Evolutionary conservation across 2,329 filamentous ascomycete genomes (phyloP), one percentile per base, ranked within the genome.

Genomic region (Exserohilum turcica): DNA sequence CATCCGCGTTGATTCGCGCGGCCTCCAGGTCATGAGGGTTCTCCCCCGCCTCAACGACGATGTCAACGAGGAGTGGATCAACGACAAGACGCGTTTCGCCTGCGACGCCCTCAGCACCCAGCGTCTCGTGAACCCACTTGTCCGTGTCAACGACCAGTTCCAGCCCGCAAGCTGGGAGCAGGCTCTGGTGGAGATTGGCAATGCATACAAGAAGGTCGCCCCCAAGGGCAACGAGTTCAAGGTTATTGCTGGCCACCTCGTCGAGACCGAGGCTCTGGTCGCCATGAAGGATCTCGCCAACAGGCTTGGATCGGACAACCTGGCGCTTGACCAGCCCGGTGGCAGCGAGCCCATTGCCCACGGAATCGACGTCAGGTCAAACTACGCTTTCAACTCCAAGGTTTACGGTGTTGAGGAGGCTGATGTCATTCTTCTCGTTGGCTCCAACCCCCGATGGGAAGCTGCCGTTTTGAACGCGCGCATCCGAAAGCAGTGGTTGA

Each of bases 41-140:
- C 74, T 97, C 13, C 94, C 94, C 54, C 86, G 94, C 67, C 83
- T 99, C 57, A 99, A 99, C 75, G 94, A 99, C 73, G 92, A 97
- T 68, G 86, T 99, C 68, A 99, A 99, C 76, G 94, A 99, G 80
- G 94, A 99, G 78, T 99, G 94, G 94, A 97, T 99, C 76, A 94
- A 97, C 78, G 94, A 99, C 81, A 99, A 97, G 84, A 88, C 91
- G 35, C 87, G 94, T 61, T 99, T 97, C 75, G 93, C 94, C 36
- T 96, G 92, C 74, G 94, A 99, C 74, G 94, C 94, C 43, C 83
- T 99, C 63, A 96, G 92, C 84, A 97, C 93, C 40, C 94, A 99
- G 78, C 86, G 94, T 72, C 82, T 99, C 51, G 97, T 94, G 31
- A 94, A 93, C 63, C 94, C 94, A 36, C 80, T 99, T 59, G 87